phyloP scores from a whole-genome alignment of 108 stramenopile genomes.

The Craspedostauros australis region DNA sequence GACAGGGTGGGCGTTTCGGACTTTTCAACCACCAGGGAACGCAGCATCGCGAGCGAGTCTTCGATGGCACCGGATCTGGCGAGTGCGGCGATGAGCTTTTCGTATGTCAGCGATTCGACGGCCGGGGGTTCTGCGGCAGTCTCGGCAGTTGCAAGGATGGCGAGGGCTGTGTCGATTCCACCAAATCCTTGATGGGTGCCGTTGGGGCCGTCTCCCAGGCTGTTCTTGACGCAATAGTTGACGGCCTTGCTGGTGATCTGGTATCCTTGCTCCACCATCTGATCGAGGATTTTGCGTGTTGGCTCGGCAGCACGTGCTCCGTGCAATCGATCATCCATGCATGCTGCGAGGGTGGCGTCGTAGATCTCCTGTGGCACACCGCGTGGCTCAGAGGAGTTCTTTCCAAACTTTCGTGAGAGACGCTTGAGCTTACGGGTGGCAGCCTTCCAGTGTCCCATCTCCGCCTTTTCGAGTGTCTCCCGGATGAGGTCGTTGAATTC shows the following conservation, averaged over 20 bases:
- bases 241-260: slow-evolving; percentile 51
- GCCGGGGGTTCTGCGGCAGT: slow-evolving; percentile 13
- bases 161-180: slow-evolving; percentile 79
- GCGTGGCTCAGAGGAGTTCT: slow-evolving; percentile 25
- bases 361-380: slow-evolving; percentile 57
- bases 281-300: slow-evolving; percentile 75
- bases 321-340: slow-evolving; percentile 65
- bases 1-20: slow-evolving; percentile 55
- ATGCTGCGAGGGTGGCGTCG: slow-evolving; percentile 54
- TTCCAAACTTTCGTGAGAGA: slow-evolving; percentile 27
- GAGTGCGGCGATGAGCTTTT: slow-evolving; percentile 43
- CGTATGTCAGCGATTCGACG: slow-evolving; percentile 60
- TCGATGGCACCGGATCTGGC: slow-evolving; percentile 52
- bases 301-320: slow-evolving; percentile 85
- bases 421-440: slow-evolving; percentile 73
- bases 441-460: slow-evolving; percentile 78
- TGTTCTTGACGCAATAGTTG: slow-evolving; percentile 57
- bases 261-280: slow-evolving; percentile 61
- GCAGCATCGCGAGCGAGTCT: slow-evolving; percentile 53
- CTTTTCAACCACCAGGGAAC: slow-evolving; percentile 69
- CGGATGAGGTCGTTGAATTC: slow-evolving; percentile 60
- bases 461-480: slow-evolving; percentile 44
- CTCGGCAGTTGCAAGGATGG: slow-evolving; percentile 73
- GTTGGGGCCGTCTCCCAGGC: slow-evolving; percentile 56
- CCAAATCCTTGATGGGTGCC: slow-evolving; percentile 79